Conservation (phyloP, 169 alveolate genomes). For the Eimeria mitis region DNA sequence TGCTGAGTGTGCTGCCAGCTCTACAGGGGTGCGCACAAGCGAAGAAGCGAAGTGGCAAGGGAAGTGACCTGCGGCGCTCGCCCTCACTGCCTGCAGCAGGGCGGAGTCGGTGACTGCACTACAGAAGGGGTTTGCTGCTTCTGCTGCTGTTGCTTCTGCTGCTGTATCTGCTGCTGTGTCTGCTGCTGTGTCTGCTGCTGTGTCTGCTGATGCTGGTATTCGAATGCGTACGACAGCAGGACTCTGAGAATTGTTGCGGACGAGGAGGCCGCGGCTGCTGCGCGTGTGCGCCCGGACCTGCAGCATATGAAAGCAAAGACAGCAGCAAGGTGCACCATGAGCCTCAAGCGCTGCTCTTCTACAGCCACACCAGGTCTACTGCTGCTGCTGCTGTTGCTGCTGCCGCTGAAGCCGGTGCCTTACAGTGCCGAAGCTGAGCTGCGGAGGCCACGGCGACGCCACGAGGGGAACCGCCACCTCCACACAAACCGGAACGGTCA, state of each 20-base stretch:
- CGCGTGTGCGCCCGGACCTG: constrained; percentile 60
- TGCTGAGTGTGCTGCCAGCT: not conserved
- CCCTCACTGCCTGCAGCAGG: not conserved
- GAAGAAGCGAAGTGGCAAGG: constrained; percentile 49
- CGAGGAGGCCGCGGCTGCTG: constrained; percentile 55
- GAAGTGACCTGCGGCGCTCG: not conserved
- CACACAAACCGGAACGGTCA: constrained; percentile 12
- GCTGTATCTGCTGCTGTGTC: too few relatives aligned
- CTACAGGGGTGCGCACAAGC: constrained; percentile 23
- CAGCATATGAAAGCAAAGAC: not conserved
- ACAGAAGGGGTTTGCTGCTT: not conserved
- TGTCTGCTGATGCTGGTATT: not conserved
- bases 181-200: not conserved
- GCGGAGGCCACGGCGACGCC: constrained; percentile 33
- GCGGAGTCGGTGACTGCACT: not conserved
- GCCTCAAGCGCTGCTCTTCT: not conserved
- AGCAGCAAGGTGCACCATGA: not conserved
- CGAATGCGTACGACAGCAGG: constrained; percentile 46
- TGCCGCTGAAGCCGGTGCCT: not conserved
- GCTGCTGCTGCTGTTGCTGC: too few relatives aligned
- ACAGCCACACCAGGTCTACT: too few relatives aligned
- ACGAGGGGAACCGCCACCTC: constrained; percentile 30
- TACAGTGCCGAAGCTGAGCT: constrained; percentile 42
- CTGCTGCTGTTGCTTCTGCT: not conserved
- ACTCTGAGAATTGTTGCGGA: not conserved